phyloP scores from a whole-genome alignment of 2,329 filamentous ascomycete species.

The Beauveria rudraprayagi region DNA sequence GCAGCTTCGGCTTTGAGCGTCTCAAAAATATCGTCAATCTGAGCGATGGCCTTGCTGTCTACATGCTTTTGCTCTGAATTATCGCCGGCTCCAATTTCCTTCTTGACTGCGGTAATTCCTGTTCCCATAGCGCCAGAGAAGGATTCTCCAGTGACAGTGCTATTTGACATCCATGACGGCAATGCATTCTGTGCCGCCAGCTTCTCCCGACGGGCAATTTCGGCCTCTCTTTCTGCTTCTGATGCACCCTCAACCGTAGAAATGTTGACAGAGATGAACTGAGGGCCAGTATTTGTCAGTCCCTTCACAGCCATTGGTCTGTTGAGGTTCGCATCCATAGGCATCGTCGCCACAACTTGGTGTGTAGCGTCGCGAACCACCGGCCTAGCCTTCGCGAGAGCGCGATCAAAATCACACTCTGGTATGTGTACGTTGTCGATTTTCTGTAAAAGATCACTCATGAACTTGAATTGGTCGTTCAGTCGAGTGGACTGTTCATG shows the following conservation, averaged over 20 bases:
- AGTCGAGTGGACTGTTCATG: slow-evolving; percentile 66
- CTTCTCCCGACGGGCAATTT: slow-evolving; percentile 57
- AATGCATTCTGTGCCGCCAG: slow-evolving; percentile 61
- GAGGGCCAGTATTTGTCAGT: slow-evolving; percentile 56
- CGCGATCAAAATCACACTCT: slow-evolving; percentile 64
- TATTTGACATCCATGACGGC: slow-evolving; percentile 64
- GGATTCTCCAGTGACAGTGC: slow-evolving; percentile 58
- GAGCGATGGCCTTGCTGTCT: slow-evolving; percentile 45
- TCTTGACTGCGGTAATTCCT: slow-evolving; percentile 21
- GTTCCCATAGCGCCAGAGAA: slow-evolving; percentile 32
- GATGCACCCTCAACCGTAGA: slow-evolving; percentile 57
- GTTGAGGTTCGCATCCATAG: slow-evolving; percentile 44
- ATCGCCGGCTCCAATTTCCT: slow-evolving; percentile 40
- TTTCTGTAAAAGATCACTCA: slow-evolving; percentile 66
- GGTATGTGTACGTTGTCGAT: slow-evolving; percentile 71
- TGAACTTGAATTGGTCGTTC: slow-evolving; percentile 72
- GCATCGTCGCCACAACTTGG: slow-evolving; percentile 52
- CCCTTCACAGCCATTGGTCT: slow-evolving; percentile 63
- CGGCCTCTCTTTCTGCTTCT: slow-evolving; percentile 58
- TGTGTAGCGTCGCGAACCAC: slow-evolving; percentile 60
- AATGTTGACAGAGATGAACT: slow-evolving; percentile 62
- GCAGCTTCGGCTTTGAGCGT: slow-evolving; percentile 53
- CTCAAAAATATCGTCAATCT: slow-evolving; percentile 61
- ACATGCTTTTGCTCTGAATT: slow-evolving; percentile 28
- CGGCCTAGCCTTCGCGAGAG: slow-evolving; percentile 53